Conservation (phyloP, 257 asterid species). For the Przewalskia tangutica region DNA sequence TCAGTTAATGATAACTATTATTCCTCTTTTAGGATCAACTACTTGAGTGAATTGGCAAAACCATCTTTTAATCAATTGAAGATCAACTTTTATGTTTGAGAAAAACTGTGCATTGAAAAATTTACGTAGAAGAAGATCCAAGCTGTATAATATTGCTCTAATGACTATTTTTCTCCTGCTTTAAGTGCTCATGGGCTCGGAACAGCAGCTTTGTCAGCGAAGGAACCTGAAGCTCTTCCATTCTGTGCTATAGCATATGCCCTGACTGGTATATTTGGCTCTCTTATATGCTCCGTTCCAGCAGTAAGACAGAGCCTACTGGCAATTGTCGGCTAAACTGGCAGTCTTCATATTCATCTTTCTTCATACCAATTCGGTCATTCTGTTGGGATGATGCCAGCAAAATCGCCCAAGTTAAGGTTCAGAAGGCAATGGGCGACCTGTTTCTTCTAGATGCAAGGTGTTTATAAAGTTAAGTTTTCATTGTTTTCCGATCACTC, state of each 20-base stretch:
- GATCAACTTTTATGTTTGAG: not conserved
- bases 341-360: not conserved
- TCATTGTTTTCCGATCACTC: not conserved
- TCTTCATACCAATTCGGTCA: not conserved
- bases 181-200: slow-evolving; percentile 94
- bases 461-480: not conserved
- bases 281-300: slow-evolving; percentile 85
- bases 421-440: not conserved
- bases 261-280: slow-evolving; percentile 89
- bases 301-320: slow-evolving; percentile 83
- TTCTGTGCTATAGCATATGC: slow-evolving; percentile 97
- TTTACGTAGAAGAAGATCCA: not conserved
- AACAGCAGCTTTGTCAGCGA: slow-evolving; percentile 96
- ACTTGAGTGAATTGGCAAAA: not conserved
- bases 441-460: not conserved
- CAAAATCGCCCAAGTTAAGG: not conserved
- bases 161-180: not conserved
- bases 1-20: not conserved
- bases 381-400: not conserved
- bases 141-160: not conserved
- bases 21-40: not conserved
- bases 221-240: slow-evolving; percentile 98
- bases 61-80: not conserved
- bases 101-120: not conserved
- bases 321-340: slow-evolving; percentile 58